Conservation (phyloP, 169 alveolate genomes). For the Plasmodium berghei region DNA sequence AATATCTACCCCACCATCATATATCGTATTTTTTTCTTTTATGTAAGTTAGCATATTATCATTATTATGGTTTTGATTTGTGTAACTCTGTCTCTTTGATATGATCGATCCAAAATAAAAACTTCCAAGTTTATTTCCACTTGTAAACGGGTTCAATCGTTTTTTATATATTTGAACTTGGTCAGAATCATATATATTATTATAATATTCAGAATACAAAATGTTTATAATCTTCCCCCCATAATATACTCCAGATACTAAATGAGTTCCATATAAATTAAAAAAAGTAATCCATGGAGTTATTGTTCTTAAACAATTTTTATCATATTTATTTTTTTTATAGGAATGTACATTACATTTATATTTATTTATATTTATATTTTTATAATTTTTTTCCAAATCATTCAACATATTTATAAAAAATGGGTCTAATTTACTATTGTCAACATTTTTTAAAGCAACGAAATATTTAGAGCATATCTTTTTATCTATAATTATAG, state of each 20-base stretch:
- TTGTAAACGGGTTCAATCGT: slow-evolving; percentile 44
- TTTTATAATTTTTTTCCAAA: slow-evolving; percentile 81
- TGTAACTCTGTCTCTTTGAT: neutral
- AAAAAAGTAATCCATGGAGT: slow-evolving; percentile 88
- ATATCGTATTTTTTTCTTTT: slow-evolving; percentile 22
- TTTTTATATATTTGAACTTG: slow-evolving; percentile 32
- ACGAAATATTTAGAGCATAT: slow-evolving; percentile 87
- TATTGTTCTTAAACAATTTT: slow-evolving; percentile 80
- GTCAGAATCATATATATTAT: neutral
- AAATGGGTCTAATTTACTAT: slow-evolving; percentile 69
- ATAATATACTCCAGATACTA: slow-evolving; percentile 83
- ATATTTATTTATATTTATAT: slow-evolving; percentile 41
- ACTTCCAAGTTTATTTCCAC: neutral
- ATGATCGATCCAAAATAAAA: slow-evolving; percentile 49
- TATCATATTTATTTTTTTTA: slow-evolving; percentile 77
- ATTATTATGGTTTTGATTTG: too few relatives aligned
- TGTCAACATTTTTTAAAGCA: slow-evolving; percentile 75
- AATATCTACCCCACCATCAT: slow-evolving; percentile 29
- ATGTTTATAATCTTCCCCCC: slow-evolving; percentile 89
- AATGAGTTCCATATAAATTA: slow-evolving; percentile 88
- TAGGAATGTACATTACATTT: slow-evolving; percentile 81
- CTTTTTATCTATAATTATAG: slow-evolving; percentile 81
- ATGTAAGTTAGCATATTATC: slow-evolving; percentile 33
- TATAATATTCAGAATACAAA: slow-evolving; percentile 78
- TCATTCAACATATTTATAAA: slow-evolving; percentile 80